These are phyloP conservation scores for Hamamelis virginiana DNA, from an alignment of 164 flowering plant genomes.

Conservation along the genomic window DNA sequence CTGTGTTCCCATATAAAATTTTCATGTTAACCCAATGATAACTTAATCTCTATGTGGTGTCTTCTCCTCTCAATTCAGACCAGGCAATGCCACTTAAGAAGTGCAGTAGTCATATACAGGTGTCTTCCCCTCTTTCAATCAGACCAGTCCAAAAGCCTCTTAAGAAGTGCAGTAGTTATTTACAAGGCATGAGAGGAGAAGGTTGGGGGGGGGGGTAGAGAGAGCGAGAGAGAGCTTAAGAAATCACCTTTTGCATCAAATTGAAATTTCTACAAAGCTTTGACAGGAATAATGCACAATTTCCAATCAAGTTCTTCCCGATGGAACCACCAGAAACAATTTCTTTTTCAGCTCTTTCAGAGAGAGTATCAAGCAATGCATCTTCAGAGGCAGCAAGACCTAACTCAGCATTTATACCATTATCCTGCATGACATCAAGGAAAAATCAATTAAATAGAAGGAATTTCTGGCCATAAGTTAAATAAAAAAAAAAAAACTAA, in stretches of 20 bases:
- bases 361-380: conserved; percentile 71
- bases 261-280: conserved; percentile 84
- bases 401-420: conserved; percentile 77
- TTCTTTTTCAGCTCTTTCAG: conserved; percentile 86
- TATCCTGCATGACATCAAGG: conserved; percentile 47
- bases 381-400: conserved; percentile 93
- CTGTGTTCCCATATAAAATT: no score
- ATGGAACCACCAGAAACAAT: conserved; percentile 60
- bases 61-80: background rate
- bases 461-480: background rate
- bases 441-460: background rate
- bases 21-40: no score
- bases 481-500: background rate
- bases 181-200: background rate
- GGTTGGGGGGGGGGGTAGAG: no score
- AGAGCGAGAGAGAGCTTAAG: background rate
- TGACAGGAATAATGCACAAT: conserved; percentile 72
- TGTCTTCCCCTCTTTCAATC: background rate
- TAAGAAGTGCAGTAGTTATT: background rate
- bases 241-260: conserved; percentile 83
- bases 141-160: background rate
- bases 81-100: no score
- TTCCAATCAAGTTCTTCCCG: conserved; percentile 74
- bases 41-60: no score
- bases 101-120: no score